A percentile compares a stretch with the other conserved stretches of the same genome.
Evolutionary conservation across 2,329 filamentous ascomycete genomes (phyloP).

Genomic region (Amphichorda felina): DNA sequence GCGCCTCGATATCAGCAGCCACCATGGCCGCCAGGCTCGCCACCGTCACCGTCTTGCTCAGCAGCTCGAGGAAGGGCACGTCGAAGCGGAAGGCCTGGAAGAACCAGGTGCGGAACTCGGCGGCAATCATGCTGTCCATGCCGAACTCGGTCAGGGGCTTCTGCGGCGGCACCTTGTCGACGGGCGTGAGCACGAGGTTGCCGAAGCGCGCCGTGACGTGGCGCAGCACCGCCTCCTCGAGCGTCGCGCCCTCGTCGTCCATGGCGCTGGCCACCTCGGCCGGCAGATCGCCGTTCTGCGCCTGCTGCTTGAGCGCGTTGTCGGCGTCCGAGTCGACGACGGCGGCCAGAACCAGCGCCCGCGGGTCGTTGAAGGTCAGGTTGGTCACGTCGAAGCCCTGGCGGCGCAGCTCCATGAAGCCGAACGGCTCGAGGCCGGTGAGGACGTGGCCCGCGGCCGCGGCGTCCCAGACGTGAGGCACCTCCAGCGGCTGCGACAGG

Average conservation of each 20-base stretch:
- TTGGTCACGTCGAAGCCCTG: background rate
- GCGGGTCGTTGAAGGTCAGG: background rate
- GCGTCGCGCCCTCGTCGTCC: background rate
- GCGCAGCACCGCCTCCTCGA: slow-evolving; percentile 2
- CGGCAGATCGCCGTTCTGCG: slow-evolving; percentile 2
- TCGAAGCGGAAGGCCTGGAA: slow-evolving; percentile 18
- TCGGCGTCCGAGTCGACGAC: background rate
- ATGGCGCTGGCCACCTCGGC: background rate
- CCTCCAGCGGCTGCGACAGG: no score
- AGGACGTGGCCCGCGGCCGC: slow-evolving; percentile 10
- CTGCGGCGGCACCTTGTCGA: slow-evolving; percentile 12
- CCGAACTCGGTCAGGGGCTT: slow-evolving; percentile 18
- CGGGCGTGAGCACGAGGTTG: slow-evolving; percentile 11
- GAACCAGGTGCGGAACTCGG: slow-evolving; percentile 25
- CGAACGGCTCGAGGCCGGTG: slow-evolving; percentile 11
- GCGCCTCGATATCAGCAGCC: no score
- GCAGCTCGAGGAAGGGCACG: slow-evolving; percentile 15
- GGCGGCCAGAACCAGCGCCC: background rate
- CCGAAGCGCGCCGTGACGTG: slow-evolving; percentile 6
- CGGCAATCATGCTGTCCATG: slow-evolving; percentile 26
- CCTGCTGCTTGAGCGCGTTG: background rate
- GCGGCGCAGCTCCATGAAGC: slow-evolving; percentile 5
- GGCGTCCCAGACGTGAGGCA: no score
- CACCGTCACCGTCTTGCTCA: slow-evolving; percentile 1
- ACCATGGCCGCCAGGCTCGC: background rate